Conservation (phyloP, 495 filamentous ascomycete genomes). For the Hypoxylon rickii region DNA sequence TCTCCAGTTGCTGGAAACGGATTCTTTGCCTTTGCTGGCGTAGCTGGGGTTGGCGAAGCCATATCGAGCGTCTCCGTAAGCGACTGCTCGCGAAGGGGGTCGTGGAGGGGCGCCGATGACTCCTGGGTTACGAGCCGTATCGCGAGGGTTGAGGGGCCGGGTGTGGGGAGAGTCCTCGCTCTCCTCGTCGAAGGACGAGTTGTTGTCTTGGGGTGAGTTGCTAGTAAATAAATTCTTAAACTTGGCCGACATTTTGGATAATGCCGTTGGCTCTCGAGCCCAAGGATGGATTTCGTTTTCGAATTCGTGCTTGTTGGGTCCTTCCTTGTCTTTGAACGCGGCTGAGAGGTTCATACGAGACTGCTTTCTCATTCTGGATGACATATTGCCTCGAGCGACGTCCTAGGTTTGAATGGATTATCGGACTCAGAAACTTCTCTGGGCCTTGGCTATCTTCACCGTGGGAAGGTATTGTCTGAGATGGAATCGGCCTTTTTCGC, state of each 20-base stretch:
- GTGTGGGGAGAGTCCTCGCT: neutral
- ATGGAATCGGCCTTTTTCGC: slow-evolving; percentile 1
- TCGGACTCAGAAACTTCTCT: neutral
- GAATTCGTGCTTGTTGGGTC: too few species aligned
- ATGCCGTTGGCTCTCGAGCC: neutral
- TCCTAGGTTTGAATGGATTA: neutral
- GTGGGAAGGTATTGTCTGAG: slow-evolving; percentile 13
- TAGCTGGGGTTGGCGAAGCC: neutral
- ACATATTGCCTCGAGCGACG: neutral
- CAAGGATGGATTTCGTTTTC: neutral
- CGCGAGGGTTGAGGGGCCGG: neutral
- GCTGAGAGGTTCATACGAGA: neutral
- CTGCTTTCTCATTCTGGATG: neutral
- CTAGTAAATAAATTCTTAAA: neutral
- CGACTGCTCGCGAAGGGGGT: neutral
- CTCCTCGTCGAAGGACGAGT: neutral
- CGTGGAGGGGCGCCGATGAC: neutral
- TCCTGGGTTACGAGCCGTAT: neutral
- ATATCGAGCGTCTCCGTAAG: neutral
- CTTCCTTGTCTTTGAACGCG: neutral
- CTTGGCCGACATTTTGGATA: neutral
- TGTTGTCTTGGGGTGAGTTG: neutral
- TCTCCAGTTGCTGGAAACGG: neutral
- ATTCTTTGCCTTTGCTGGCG: neutral
- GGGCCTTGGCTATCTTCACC: neutral